A percentile compares a stretch with the other conserved stretches of the same genome.
phyloP scores from a whole-genome alignment of 345 rosid species.

The Erysimum cheiranthoides region DNA sequence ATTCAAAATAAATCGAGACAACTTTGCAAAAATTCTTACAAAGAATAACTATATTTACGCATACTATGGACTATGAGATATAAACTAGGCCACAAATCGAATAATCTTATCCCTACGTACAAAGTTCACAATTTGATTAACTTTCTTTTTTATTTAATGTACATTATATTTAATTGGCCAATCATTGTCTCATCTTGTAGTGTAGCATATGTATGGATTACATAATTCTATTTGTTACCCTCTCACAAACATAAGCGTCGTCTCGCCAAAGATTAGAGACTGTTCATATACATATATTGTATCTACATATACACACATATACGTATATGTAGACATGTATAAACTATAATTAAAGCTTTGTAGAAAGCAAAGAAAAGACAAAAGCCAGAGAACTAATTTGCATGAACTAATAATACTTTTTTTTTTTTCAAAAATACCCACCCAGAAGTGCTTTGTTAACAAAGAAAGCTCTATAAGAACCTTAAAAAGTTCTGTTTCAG shows the following conservation, averaged over 20 bases:
- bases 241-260: constrained; percentile 28
- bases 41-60: background rate
- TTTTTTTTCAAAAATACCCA: background rate
- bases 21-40: too few species aligned
- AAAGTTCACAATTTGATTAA: background rate
- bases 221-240: constrained; percentile 33
- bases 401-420: constrained; percentile 13
- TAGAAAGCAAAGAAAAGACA: constrained; percentile 26
- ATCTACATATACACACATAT: background rate
- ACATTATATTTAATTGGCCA: constrained; percentile 25
- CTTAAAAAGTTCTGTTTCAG: constrained; percentile 44
- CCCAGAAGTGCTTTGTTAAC: constrained; percentile 26
- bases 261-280: constrained; percentile 7
- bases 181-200: constrained; percentile 36
- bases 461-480: constrained; percentile 38
- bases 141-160: background rate
- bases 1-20: too few species aligned
- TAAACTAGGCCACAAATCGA: constrained; percentile 22
- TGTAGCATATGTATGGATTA: constrained; percentile 34
- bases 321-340: constrained; percentile 8
- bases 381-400: background rate
- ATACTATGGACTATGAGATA: background rate
- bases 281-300: background rate
- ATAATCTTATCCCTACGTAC: constrained; percentile 15
- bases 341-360: background rate